Base-by-base conservation (phyloP, 78 protist species). In the Mastigamoeba balamuthi region DNA sequence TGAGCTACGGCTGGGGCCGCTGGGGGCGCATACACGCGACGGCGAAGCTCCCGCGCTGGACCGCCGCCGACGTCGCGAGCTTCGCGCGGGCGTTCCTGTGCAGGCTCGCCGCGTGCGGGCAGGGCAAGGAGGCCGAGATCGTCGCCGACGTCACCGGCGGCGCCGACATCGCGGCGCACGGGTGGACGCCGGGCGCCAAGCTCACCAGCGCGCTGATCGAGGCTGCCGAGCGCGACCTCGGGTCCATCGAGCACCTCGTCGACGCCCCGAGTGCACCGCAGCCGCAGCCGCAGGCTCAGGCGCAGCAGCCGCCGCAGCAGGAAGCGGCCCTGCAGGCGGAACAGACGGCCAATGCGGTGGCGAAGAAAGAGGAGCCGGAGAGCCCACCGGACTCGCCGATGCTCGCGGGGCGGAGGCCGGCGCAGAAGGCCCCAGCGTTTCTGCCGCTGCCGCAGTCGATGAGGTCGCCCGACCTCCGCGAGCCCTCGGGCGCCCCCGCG, bases 1-100 rank as follows among this genome's bases (percentile, higher is more conserved):
- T 72, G 0, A 8, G 33, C 0, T 77, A 64, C 67, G 87, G 87
- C 10, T 77, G 82, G 65, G 82, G 87, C 23, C 73, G 87, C 41
- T 83, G 87, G 87, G 72, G 44, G 9, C 39, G 53, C 28, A 83
- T 83, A 17, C 71, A 77, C 41, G 27, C 35, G 8, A 41, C 70
- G 0, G 81, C 87, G 1, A 64, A 66, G 41, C 75, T 83, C 44
- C 36, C 70, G 41, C 52, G 77, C 36, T 77, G 72, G 74, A 23
- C 87, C 4, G 29, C 52, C 25, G 78, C 67, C 23, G 84, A 83
- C 33, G 52, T 83, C 39, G 53, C 37, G 33, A 69, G 53, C 28
- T 83, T 48, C 64, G 87, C 84, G 27, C 41, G 53, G 36, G 87
- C 87, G 6, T 77, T 77, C 40, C 23, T 83, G 3, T 7, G 71